Base-by-base conservation (phyloP, 148 eudicot genomes). In the Rhododendron ovatum region DNA sequence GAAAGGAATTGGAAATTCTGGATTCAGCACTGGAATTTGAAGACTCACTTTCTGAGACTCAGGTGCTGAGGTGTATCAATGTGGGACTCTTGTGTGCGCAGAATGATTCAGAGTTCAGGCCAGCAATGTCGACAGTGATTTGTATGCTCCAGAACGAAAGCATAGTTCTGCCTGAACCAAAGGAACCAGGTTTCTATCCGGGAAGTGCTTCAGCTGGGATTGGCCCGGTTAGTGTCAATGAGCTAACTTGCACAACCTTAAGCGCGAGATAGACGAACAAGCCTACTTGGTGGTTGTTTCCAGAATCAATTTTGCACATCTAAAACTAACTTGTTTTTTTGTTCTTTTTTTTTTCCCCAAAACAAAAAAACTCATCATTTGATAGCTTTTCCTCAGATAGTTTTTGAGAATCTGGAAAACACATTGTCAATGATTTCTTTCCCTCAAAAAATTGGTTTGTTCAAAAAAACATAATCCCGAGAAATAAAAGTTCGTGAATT, bases 21-120 rank as follows among this genome's bases (percentile, higher is more conserved):
- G 88, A 83, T 87, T 45, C 86, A 7, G 69, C 61, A 22, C 9
- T 87, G 81, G 86, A 69, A 47, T 71, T 33, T 71, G 73, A 74
- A 24, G 74, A 74, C 24, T 73, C 74, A 3, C 63, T 80, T 24
- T 83, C 53, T 17, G 86, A 83, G 59, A 83, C 53, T 28, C 30
- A 87, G 48, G 78, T 83, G 28, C 67, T 83, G 11, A 83, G 88
- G 67, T 87, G 79, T 48, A 83, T 83, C 71, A 50, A 78, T 14
- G 86, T 83, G 10, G 88, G 88, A 5, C 83, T 87, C 6, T 80
- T 87, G 81, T 87, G 86, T 7, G 82, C 14, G 14, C 88, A 87
- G 61, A 30, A 63, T 47, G 17, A 18, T 47, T 39, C 83, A 51
- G 67, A 75, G 47, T 47, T 35, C 43, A 83, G 88, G 78, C 88